Percentiles rank a stretch among this genome's conserved stretches.
Evolutionary conservation across 768 basidiomycete genomes (phyloP).

Genomic region (Termitomyces sp.): DNA sequence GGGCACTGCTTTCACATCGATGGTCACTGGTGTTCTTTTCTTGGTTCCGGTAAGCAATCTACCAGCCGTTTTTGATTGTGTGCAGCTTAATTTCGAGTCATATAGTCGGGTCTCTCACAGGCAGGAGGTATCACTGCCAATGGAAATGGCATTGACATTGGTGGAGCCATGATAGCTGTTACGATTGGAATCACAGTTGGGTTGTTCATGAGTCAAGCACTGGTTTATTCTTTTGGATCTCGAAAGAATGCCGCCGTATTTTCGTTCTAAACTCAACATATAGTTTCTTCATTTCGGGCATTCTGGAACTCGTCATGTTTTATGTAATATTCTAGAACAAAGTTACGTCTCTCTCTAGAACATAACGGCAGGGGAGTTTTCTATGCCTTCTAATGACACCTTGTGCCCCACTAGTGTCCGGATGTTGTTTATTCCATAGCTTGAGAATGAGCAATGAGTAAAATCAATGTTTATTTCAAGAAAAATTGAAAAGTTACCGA

Average conservation of each 20-base stretch:
- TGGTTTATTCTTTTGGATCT: conserved; percentile 84
- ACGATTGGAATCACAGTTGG: conserved; percentile 90
- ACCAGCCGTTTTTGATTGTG: neutral
- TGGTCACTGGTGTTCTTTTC: conserved; percentile 88
- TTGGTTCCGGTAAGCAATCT: conserved; percentile 70
- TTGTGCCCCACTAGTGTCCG: conserved; percentile 97
- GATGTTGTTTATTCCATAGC: conserved; percentile 97
- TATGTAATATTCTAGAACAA: conserved; percentile 6
- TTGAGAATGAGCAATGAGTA: conserved; percentile 34
- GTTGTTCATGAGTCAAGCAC: conserved; percentile 81
- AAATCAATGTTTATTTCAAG: neutral
- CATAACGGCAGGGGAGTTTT: conserved; percentile 87
- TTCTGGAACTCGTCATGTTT: conserved; percentile 7
- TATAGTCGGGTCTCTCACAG: conserved; percentile 79
- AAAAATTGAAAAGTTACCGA: conserved; percentile 44
- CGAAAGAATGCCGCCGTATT: conserved; percentile 85
- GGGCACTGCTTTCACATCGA: conserved; percentile 85
- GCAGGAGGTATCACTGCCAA: conserved; percentile 82
- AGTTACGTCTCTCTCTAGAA: conserved; percentile 50
- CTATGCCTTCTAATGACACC: conserved; percentile 85
- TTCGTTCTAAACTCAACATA: conserved; percentile 54
- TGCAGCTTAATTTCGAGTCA: conserved; percentile 5
- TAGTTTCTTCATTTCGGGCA: neutral
- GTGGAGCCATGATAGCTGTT: conserved; percentile 86
- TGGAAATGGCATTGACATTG: conserved; percentile 80